Base-by-base conservation (phyloP, 139 green algal genomes). In the Chlorella sorokiniana region DNA sequence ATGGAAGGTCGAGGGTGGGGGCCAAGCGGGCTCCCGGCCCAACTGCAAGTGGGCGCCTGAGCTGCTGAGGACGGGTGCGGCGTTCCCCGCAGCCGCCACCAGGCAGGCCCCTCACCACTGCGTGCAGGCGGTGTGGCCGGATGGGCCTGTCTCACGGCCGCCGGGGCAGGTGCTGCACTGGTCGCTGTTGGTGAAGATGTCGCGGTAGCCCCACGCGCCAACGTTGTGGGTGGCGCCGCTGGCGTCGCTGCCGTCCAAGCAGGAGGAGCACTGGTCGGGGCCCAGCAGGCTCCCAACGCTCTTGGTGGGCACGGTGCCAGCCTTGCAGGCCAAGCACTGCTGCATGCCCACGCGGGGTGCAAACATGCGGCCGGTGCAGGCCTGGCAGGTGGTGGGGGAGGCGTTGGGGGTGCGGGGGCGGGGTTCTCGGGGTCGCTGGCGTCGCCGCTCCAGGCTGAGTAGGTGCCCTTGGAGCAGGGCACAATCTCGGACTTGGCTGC, bases 321-420 rank as follows among this genome's bases (percentile, higher is more conserved):
- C 54, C 10, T 3, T 61, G 73, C 73, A 79, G 11, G 54, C 7
- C 37, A 22, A 8, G 38, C 73, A 68, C 25, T 31, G 35, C 0
- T 45, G 18, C 73, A 79, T 79, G 73, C 73, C 73, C 44, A 61
- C 54, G 40, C 5, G 73, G 52, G 73, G 73, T 3, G 72, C 72
- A 27, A 38, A 68, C 7, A 61, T 42, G 52, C 40, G 2, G 10
- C 22, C 23, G 25, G 23, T 22, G 37, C 51, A 68, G 8, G 10
- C 27, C 37, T 52, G 16, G 73, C 52, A 54, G 1, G 42, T 20
- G 10, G 37, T 48, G 27, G 52, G 8, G 33, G 22, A n/a, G n/a
- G n/a, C 16, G 23, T 9, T 40, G 25, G 45, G 73, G 33, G 27
- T 37, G 54, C 73, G 45, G 25, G 4, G 29, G 73, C n/a, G n/a